A percentile compares a stretch with the other conserved stretches of the same genome.
phyloP scores from a whole-genome alignment of 371 early-diverging fungal species.

The Syncephalastrum racemosum region DNA sequence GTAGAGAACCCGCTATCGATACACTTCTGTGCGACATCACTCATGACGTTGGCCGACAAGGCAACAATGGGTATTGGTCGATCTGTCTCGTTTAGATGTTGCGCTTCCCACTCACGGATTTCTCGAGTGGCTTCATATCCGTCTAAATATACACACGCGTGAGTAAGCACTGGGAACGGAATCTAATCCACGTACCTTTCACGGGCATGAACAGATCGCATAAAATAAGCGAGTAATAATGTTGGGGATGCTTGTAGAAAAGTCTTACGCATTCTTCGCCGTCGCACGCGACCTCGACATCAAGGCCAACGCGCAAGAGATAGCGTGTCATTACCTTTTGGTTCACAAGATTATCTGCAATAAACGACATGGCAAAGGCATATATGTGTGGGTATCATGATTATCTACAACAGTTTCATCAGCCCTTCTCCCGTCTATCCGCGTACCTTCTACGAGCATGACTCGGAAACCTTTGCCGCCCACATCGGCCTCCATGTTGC shows the following conservation, averaged over 20 bases:
- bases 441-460: slow-evolving; percentile 52
- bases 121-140: slow-evolving; percentile 62
- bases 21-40: slow-evolving; percentile 58
- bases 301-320: slow-evolving; percentile 49
- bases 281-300: slow-evolving; percentile 54
- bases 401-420: not conserved
- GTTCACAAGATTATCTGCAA: slow-evolving; percentile 57
- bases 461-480: slow-evolving; percentile 52
- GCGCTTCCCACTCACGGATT: slow-evolving; percentile 57
- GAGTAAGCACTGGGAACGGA: not conserved
- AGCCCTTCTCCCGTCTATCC: not conserved
- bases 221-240: slow-evolving; percentile 52
- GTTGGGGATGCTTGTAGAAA: slow-evolving; percentile 42
- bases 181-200: slow-evolving; percentile 42
- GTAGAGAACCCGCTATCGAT: slow-evolving; percentile 57
- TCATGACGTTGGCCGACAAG: slow-evolving; percentile 68
- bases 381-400: not conserved
- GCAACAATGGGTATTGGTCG: slow-evolving; percentile 60
- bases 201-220: slow-evolving; percentile 70
- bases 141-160: slow-evolving; percentile 33
- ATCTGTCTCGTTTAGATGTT: slow-evolving; percentile 29
- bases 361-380: slow-evolving; percentile 5
- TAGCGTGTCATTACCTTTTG: slow-evolving; percentile 60
- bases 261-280: slow-evolving; percentile 56
- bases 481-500: slow-evolving; percentile 53